Percentiles rank a stretch among this genome's conserved stretches.
phyloP scores from a whole-genome alignment of 306 rosid species.

The Elaeagnus macrophylla region DNA sequence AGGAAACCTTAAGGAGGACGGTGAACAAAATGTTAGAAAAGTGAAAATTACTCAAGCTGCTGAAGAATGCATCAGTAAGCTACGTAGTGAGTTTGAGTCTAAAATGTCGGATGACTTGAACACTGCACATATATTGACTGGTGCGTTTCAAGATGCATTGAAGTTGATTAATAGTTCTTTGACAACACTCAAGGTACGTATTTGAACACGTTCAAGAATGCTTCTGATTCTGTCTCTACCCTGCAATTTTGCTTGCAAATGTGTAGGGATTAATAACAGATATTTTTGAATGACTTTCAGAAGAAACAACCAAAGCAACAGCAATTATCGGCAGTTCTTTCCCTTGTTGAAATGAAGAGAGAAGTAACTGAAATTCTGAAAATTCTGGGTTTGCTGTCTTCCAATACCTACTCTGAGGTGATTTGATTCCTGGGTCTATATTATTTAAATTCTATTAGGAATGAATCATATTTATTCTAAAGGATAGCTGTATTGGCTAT shows the following conservation, averaged over 20 bases:
- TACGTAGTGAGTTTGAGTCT: constrained; percentile 54
- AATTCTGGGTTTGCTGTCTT: constrained; percentile 51
- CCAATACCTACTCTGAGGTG: constrained; percentile 61
- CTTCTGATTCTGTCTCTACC: not conserved
- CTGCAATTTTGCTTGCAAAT: not conserved
- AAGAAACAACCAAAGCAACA: constrained; percentile 57
- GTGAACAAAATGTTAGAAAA: constrained; percentile 34
- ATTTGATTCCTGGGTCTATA: constrained; percentile 12
- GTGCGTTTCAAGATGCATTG: constrained; percentile 77
- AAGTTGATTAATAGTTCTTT: constrained; percentile 59
- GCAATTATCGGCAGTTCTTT: constrained; percentile 43
- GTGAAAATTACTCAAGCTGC: constrained; percentile 46
- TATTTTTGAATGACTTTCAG: constrained; percentile 23
- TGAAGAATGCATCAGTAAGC: constrained; percentile 50
- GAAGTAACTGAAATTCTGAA: constrained; percentile 45
- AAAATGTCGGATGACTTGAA: constrained; percentile 92
- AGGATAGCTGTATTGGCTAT: constrained; percentile 8
- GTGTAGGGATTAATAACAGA: constrained; percentile 11
- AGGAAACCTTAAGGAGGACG: constrained; percentile 25
- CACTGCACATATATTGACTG: constrained; percentile 76
- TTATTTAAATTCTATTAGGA: not conserved
- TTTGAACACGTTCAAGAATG: constrained; percentile 4
- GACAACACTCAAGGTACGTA: constrained; percentile 58
- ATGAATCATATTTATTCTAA: not conserved
- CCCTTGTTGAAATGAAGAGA: constrained; percentile 51